A percentile compares a stretch with the other conserved stretches of the same genome.
Conservation (phyloP, 179 eudicot genomes). For the Patellifolia procumbens region DNA sequence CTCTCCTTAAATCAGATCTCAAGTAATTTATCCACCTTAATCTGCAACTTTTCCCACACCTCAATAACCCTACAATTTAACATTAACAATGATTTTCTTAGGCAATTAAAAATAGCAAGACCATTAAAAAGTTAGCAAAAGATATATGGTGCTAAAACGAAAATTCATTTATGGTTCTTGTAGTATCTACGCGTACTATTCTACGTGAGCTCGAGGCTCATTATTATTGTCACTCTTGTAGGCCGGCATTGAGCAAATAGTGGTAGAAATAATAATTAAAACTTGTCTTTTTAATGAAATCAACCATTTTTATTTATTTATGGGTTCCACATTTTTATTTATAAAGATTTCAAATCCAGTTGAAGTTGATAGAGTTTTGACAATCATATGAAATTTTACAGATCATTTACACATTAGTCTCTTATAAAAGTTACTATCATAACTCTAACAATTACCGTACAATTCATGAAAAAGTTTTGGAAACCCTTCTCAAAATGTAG, state of each 20-base stretch:
- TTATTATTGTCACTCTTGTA: not conserved
- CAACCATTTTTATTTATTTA: not conserved
- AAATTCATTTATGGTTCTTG: not conserved
- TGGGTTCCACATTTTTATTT: conserved; percentile 8
- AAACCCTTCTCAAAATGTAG: no score
- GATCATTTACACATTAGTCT: no score
- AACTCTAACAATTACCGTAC: no score
- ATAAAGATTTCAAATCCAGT: not conserved
- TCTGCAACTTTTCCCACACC: conserved; percentile 54
- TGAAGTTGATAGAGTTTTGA: not conserved
- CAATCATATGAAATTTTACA: not conserved
- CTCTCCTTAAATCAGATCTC: conserved; percentile 40
- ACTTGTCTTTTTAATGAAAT: conserved; percentile 1
- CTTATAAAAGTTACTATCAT: no score
- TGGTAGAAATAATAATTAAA: not conserved
- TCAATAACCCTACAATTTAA: conserved; percentile 33
- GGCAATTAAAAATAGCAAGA: not conserved
- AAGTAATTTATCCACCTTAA: conserved; percentile 48
- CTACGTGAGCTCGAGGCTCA: not conserved
- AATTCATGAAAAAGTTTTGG: no score
- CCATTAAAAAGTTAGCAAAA: not conserved
- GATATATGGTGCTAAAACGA: not conserved
- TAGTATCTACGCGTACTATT: not conserved
- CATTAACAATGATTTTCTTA: not conserved
- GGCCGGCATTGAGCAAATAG: not conserved